phyloP scores from a whole-genome alignment of 768 basidiomycete genomes.

The Phallus indusiatus region DNA sequence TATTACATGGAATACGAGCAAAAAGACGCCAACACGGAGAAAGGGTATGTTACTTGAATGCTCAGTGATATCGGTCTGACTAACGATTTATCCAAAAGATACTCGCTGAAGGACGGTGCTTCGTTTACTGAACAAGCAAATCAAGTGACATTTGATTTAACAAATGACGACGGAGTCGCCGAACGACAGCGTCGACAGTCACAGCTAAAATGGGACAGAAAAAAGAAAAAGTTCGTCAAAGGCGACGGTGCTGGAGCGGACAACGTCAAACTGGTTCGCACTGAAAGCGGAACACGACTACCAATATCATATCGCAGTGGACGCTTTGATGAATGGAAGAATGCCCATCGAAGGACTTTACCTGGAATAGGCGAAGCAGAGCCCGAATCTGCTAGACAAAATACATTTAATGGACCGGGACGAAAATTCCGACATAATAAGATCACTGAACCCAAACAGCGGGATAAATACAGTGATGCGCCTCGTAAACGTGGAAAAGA shows the following conservation, averaged over 20 bases:
- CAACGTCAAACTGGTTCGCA: conserved; percentile 87
- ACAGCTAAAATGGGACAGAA: conserved; percentile 84
- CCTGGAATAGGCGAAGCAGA: conserved; percentile 83
- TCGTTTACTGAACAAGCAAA: conserved; percentile 81
- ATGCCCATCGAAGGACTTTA: conserved; percentile 59
- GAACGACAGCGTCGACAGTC: conserved; percentile 49
- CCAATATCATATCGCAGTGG: conserved; percentile 92
- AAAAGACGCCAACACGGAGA: conserved; percentile 78
- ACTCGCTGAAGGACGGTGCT: conserved; percentile 82
- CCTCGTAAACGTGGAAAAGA: conserved; percentile 69
- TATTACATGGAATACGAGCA: conserved; percentile 93
- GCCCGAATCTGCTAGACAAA: conserved; percentile 26
- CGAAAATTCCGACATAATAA: conserved; percentile 66
- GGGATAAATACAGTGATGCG: conserved; percentile 62
- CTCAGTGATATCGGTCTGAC: not conserved
- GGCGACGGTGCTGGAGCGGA: conserved; percentile 82
- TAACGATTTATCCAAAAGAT: conserved; percentile 38
- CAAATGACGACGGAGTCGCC: conserved; percentile 62
- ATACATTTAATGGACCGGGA: conserved; percentile 32
- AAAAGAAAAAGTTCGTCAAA: conserved; percentile 89
- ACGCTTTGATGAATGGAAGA: conserved; percentile 92
- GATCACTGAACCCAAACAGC: conserved; percentile 53
- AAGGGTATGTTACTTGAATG: conserved; percentile 49
- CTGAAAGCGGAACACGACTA: conserved; percentile 84
- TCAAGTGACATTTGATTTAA: conserved; percentile 71